A percentile compares a stretch with the other conserved stretches of the same genome.
Evolutionary conservation across 2,329 filamentous ascomycete species (phyloP).

Genomic region (Colletotrichum acutatum): DNA sequence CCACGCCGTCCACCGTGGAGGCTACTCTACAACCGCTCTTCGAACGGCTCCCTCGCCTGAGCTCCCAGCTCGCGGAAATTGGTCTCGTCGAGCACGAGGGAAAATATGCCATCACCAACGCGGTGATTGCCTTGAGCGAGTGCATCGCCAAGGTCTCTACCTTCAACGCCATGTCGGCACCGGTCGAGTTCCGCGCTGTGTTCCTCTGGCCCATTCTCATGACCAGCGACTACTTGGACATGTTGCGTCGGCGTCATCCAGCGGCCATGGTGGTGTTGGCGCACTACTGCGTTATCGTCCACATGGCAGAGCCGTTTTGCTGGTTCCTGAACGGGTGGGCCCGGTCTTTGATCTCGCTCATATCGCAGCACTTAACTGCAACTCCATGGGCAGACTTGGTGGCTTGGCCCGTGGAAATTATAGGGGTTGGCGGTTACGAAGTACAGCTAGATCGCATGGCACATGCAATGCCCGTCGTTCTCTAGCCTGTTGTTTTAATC

Average conservation of each 20-base stretch:
- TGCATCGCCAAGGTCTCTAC: slow-evolving; percentile 23
- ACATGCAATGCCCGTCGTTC: slow-evolving; percentile 14
- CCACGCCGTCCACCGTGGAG: slow-evolving; percentile 12
- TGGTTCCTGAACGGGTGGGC: slow-evolving; percentile 38
- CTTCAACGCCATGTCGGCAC: slow-evolving; percentile 28
- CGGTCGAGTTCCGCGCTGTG: slow-evolving; percentile 38
- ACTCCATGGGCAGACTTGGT: slow-evolving; percentile 24
- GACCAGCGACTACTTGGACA: slow-evolving; percentile 38
- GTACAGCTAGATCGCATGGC: slow-evolving; percentile 9
- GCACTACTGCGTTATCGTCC: slow-evolving; percentile 40
- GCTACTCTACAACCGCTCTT: slow-evolving; percentile 17
- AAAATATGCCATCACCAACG: slow-evolving; percentile 25
- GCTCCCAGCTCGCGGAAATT: background rate
- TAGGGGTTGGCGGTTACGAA: slow-evolving; percentile 18
- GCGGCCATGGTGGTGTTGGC: slow-evolving; percentile 37
- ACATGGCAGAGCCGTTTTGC: slow-evolving; percentile 36
- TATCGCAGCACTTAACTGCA: slow-evolving; percentile 21
- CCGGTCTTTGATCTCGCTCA: slow-evolving; percentile 3
- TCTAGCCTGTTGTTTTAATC: background rate
- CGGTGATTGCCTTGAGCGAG: slow-evolving; percentile 27
- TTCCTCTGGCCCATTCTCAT: slow-evolving; percentile 40
- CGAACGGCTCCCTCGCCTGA: slow-evolving; percentile 11
- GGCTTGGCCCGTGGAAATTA: slow-evolving; percentile 20
- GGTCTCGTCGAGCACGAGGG: slow-evolving; percentile 12
- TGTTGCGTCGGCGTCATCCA: slow-evolving; percentile 37